phyloP scores from a whole-genome alignment of 1,284 basidiomycete species.

The Papiliotrema terrestris region DNA sequence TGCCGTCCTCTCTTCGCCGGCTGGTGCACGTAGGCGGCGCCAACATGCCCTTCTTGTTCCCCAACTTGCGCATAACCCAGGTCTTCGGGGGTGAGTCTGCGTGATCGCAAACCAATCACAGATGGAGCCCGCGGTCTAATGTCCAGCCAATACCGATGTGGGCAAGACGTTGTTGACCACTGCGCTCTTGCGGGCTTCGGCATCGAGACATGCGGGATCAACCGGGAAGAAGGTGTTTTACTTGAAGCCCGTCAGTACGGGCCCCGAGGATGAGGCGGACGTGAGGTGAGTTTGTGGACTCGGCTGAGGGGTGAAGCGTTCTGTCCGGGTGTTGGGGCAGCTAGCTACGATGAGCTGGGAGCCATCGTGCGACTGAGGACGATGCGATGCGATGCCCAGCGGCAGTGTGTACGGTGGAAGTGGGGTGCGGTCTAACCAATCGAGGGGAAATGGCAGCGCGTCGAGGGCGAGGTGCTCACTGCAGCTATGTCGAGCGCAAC shows the following conservation, averaged over 20 bases:
- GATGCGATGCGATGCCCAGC: too few species aligned
- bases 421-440: too few species aligned
- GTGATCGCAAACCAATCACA: not conserved
- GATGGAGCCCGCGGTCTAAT: not conserved
- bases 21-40: too few species aligned
- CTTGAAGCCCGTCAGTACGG: constrained; percentile 88
- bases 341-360: too few species aligned
- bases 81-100: constrained; percentile 63
- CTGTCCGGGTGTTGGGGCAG: too few species aligned
- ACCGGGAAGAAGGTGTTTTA: constrained; percentile 62
- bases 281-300: constrained; percentile 58
- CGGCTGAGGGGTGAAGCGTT: constrained; percentile 2
- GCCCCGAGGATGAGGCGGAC: constrained; percentile 72
- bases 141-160: constrained; percentile 52
- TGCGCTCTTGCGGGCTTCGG: constrained; percentile 73
- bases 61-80: constrained; percentile 77
- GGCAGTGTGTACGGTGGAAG: too few species aligned
- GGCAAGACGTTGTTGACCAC: constrained; percentile 88
- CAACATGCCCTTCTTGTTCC: constrained; percentile 58
- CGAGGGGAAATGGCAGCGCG: too few species aligned
- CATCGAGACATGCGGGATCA: constrained; percentile 42
- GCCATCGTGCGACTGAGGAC: too few species aligned
- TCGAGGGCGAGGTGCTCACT: not conserved
- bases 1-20: too few species aligned
- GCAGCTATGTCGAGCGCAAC: constrained; percentile 67